A percentile compares a stretch with the other conserved stretches of the same genome.
These are phyloP conservation scores for Coemansia sp. DNA, from an alignment of 192 early-diverging fungal species.

Conservation along the genomic window DNA sequence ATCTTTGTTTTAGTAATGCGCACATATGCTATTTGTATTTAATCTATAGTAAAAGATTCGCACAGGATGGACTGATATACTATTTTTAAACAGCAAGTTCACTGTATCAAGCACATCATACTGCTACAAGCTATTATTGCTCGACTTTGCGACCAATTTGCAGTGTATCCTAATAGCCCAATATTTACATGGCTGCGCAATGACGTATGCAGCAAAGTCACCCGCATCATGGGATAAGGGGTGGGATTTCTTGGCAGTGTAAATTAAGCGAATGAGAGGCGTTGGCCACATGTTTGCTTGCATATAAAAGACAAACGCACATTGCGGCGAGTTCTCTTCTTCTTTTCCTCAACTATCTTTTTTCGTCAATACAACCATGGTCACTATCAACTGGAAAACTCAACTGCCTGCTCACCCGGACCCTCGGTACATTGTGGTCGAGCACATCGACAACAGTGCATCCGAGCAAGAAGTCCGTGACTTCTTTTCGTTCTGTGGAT, in stretches of 20 bases:
- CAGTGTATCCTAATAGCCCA: not conserved
- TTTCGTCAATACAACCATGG: constrained; percentile 21
- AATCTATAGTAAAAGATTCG: too few species aligned
- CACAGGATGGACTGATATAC: too few species aligned
- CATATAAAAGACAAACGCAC: not conserved
- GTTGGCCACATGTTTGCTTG: constrained; percentile 5
- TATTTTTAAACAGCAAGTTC: too few species aligned
- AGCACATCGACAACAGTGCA: constrained; percentile 28
- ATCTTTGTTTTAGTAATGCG: too few species aligned
- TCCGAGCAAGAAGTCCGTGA: constrained; percentile 29
- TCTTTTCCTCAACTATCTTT: constrained; percentile 3
- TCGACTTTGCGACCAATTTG: too few species aligned
- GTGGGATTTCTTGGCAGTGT: not conserved
- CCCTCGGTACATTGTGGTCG: constrained; percentile 30
- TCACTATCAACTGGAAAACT: constrained; percentile 34
- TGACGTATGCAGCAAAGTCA: not conserved
- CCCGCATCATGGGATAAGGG: too few species aligned
- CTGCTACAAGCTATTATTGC: too few species aligned
- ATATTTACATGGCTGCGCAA: not conserved
- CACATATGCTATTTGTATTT: too few species aligned
- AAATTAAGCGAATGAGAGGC: constrained; percentile 1
- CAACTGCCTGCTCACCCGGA: constrained; percentile 21
- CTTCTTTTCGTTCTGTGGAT: constrained; percentile 45
- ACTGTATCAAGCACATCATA: too few species aligned
- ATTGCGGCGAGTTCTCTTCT: not conserved